Percentiles rank a stretch among this genome's conserved stretches.
Conservation (phyloP, 805 yeast genomes). For the Metschnikowia proteae region DNA sequence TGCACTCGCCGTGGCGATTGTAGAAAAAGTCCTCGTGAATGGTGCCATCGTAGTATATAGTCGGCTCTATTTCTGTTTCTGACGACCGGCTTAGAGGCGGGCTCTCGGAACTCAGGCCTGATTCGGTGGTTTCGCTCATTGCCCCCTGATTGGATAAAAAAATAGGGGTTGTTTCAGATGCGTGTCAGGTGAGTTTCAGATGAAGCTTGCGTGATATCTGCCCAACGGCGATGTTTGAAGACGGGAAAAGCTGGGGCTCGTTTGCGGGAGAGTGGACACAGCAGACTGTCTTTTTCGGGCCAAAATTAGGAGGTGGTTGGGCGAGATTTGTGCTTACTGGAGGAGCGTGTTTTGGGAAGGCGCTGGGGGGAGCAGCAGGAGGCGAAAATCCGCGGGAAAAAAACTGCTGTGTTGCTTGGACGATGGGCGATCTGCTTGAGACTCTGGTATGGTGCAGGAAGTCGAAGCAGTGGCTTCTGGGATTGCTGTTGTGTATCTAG, state of each 20-base stretch:
- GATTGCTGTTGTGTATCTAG: background rate
- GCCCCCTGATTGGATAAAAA: background rate
- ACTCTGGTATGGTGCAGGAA: background rate
- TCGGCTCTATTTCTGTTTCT: conserved; percentile 6
- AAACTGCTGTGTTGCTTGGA: background rate
- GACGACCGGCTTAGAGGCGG: background rate
- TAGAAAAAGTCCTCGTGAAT: conserved; percentile 22
- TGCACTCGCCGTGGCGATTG: conserved; percentile 35
- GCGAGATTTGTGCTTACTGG: background rate
- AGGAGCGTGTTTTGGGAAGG: background rate
- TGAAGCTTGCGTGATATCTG: background rate
- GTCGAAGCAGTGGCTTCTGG: background rate
- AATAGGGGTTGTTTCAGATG: conserved; percentile 1
- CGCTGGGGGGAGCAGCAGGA: background rate
- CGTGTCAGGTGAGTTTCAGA: background rate
- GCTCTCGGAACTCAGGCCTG: background rate
- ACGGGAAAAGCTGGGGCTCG: background rate
- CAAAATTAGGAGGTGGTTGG: background rate
- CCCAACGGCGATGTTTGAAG: background rate
- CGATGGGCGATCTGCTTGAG: background rate
- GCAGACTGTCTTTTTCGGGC: background rate
- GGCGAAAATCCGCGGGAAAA: background rate
- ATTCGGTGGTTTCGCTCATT: background rate
- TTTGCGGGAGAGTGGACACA: background rate
- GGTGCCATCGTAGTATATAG: conserved; percentile 11